phyloP scores from a whole-genome alignment of 148 eudicot genomes.

The Vaccinium macrocarpon region DNA sequence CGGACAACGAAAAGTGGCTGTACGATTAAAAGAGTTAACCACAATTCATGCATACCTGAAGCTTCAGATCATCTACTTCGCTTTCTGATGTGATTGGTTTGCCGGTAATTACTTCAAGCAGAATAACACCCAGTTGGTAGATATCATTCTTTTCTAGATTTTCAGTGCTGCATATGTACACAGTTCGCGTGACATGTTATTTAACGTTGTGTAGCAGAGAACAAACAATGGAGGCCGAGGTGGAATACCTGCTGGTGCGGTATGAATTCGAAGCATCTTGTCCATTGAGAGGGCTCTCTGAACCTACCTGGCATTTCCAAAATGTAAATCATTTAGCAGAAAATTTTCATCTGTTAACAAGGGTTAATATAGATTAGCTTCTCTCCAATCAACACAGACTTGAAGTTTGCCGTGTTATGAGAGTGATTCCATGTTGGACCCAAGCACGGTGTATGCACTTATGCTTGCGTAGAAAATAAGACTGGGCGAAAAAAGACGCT shows the following conservation, averaged over 20 bases:
- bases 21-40: neutral
- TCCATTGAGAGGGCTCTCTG: conserved; percentile 48
- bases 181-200: neutral
- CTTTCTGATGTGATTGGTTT: conserved; percentile 58
- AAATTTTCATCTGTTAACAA: neutral
- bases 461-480: neutral
- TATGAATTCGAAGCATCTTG: conserved; percentile 30
- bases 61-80: conserved; percentile 48
- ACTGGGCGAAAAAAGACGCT: neutral
- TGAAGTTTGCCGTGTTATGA: neutral
- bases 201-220: neutral
- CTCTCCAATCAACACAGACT: neutral
- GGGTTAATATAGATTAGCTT: neutral
- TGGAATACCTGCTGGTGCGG: conserved; percentile 21
- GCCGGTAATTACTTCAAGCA: conserved; percentile 75
- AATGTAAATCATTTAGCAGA: neutral
- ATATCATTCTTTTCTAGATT: conserved; percentile 72
- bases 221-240: neutral
- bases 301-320: conserved; percentile 37
- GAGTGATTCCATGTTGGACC: neutral
- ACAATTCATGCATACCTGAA: conserved; percentile 43
- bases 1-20: neutral
- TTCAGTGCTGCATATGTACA: conserved; percentile 18
- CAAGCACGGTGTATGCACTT: neutral
- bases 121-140: conserved; percentile 64